Evolutionary conservation across 2,329 filamentous ascomycete genomes (phyloP), one percentile per base, ranked within the genome.

Genomic region (Fonsecaea pugnacius): DNA sequence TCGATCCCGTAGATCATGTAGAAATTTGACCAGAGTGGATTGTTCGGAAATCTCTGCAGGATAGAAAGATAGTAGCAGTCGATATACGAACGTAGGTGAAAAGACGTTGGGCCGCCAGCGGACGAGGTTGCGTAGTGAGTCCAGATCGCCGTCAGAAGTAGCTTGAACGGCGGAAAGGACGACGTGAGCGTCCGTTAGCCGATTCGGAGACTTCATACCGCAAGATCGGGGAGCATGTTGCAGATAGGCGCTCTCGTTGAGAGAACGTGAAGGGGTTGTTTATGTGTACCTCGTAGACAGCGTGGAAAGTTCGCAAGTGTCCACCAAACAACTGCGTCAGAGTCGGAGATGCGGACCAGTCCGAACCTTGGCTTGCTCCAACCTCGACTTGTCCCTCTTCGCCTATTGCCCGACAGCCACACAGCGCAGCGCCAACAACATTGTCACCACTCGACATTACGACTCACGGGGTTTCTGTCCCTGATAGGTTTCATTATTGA

Each of bases 11-110:
- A 70, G 53, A 16, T 55, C 43, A 43, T 56, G 38, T 14, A 71
- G 56, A 50, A 70, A 69, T 1, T 50, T 38, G 16, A 60, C 40
- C 9, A 66, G 57, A 14, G 46, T 10, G 1, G 57, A 43, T 33
- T 75, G 73, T 4, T 76, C 74, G 3, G 86, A 84, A 24, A 84
- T 81, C 67, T 80, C 83, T 72, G 87, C 85, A 21, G 86, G 86
- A n/a, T 88, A 78, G 70, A 83, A 88, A 62, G 84, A 86, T 66
- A 89, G 77, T 59, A 88, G 75, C 57, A 89, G 84, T 65, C 84
- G 83, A 65, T 88, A 78, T 59, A 85, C 73, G 16, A 86, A 78
- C 65, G 84, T 82, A 33, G 80, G 76, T 55, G 87, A 78, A 63
- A 80, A 75, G 64, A 74, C 78, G 69, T 81, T 74, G 54, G 78